phyloP scores from a whole-genome alignment of 352 stramenopile species.

The Phytophthora pluvialis region DNA sequence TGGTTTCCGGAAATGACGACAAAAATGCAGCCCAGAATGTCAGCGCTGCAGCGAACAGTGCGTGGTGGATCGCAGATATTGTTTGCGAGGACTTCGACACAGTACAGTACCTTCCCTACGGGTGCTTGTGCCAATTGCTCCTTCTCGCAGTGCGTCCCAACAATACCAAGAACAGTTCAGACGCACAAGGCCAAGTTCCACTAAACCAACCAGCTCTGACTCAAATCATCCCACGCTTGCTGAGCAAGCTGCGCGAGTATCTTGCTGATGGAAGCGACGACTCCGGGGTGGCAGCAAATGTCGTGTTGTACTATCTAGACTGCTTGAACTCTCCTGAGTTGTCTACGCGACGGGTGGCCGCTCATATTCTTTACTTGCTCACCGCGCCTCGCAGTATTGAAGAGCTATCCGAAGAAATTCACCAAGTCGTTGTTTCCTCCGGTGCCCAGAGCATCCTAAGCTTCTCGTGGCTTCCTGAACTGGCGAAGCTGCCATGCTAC shows the following conservation, averaged over 20 bases:
- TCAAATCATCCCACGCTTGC: conserved; percentile 61
- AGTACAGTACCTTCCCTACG: conserved; percentile 78
- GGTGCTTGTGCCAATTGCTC: conserved; percentile 81
- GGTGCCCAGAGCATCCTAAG: conserved; percentile 41
- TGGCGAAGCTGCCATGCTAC: conserved; percentile 77
- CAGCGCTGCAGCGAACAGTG: conserved; percentile 36
- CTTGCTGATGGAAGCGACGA: conserved; percentile 44
- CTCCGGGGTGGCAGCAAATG: conserved; percentile 44
- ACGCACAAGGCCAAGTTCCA: conserved; percentile 24
- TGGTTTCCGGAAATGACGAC: conserved; percentile 69
- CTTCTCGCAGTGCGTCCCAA: conserved; percentile 56
- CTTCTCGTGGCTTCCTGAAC: conserved; percentile 74
- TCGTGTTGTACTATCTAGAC: conserved; percentile 79
- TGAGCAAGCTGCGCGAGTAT: conserved; percentile 65
- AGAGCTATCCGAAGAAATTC: conserved; percentile 36
- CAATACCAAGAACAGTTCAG: conserved; percentile 6
- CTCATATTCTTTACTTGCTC: conserved; percentile 70
- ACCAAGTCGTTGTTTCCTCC: conserved; percentile 21
- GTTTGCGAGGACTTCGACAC: conserved; percentile 87
- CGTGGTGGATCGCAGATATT: conserved; percentile 89
- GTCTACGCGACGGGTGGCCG: conserved; percentile 60
- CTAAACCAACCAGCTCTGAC: conserved; percentile 45
- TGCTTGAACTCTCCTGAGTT: conserved; percentile 62
- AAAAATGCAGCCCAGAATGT: conserved; percentile 24
- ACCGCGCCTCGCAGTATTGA: conserved; percentile 41